Conservation (phyloP, 805 yeast genomes). For the Blastobotrys chiropterorum region DNA sequence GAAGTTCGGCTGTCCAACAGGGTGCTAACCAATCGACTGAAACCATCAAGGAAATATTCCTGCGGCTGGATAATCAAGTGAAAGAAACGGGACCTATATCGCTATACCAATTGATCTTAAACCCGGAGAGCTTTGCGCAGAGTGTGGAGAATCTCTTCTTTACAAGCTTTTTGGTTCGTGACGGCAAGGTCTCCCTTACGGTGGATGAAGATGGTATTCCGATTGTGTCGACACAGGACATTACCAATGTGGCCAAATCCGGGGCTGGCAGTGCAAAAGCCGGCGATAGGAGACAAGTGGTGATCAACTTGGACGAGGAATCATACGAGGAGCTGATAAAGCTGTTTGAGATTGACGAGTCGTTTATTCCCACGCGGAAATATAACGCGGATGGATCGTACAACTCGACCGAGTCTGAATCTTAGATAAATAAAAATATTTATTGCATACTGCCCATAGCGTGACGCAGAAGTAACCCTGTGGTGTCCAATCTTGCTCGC, state of each 20-base stretch:
- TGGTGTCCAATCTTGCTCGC: not conserved
- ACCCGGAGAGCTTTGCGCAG: conserved; percentile 71
- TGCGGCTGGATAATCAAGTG: conserved; percentile 27
- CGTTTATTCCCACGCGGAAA: conserved; percentile 44
- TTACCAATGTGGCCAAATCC: not conserved
- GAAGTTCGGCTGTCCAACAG: conserved; percentile 44
- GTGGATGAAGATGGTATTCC: conserved; percentile 35
- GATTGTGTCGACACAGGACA: conserved; percentile 12
- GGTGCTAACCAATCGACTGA: conserved; percentile 45
- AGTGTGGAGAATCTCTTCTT: conserved; percentile 81
- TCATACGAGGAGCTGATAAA: conserved; percentile 59
- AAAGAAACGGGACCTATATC: conserved; percentile 36
- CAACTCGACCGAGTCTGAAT: no score
- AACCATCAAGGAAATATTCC: conserved; percentile 47
- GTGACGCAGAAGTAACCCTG: not conserved
- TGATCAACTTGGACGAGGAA: conserved; percentile 60
- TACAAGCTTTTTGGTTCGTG: conserved; percentile 72
- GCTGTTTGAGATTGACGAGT: conserved; percentile 47
- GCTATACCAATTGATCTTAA: conserved; percentile 59
- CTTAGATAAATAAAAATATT: not conserved
- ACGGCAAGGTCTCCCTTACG: conserved; percentile 55
- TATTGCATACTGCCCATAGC: no score
- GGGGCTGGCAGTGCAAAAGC: conserved; percentile 5
- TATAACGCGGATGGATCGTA: conserved; percentile 11
- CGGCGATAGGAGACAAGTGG: conserved; percentile 37